Base-by-base conservation (phyloP, 257 asterid species). In the Nemophila menziesii region DNA sequence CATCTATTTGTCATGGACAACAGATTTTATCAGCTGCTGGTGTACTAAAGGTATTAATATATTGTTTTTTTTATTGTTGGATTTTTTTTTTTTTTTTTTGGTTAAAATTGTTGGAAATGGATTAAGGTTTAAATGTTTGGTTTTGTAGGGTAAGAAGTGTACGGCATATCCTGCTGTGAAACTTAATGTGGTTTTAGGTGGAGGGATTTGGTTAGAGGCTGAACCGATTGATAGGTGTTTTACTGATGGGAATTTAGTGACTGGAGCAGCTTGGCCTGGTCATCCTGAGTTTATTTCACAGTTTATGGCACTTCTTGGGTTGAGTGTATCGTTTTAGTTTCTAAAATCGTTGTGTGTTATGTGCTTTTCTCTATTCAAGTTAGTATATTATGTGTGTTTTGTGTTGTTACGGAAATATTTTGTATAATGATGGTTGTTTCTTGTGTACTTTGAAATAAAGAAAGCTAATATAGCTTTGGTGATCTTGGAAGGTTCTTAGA, bases 201-300 rank as follows among this genome's bases (percentile, higher is more conserved):
- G 96, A 46, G 96, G 66, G 2, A 78, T 81, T 11, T 89, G 98
- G 98, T 36, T 85, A 44, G 98, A 85, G 60, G 96, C 98, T 0
- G 96, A 85, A 8, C 98, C 98, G 3, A 85, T 89, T 22, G 70
- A 77, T 48, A 72, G 86, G 10, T 89, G 98, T 80, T 81, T 84
- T 41, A 85, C 96, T 0, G 98, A 89, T 54, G 94, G 93, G 38
- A 69, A 85, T 69, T 77, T 89, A 57, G 98, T 89, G 13, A 89
- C 96, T 1, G 94, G 96, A 43, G 95, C 98, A 15, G 98, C 98
- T 19, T 89, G 98, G 98, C 98, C 98, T 0, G 96, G 87, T 12
- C 96, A 89, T 62, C 96, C 94, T 1, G 89, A 84, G 65, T 89
- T 89, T 21, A 44, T 89, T 39, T 77, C 94, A 17, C 98, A 80